These are phyloP conservation scores for Cutaneotrichosporon cutaneum DNA, from an alignment of 1,284 basidiomycete species.

Conservation along the genomic window DNA sequence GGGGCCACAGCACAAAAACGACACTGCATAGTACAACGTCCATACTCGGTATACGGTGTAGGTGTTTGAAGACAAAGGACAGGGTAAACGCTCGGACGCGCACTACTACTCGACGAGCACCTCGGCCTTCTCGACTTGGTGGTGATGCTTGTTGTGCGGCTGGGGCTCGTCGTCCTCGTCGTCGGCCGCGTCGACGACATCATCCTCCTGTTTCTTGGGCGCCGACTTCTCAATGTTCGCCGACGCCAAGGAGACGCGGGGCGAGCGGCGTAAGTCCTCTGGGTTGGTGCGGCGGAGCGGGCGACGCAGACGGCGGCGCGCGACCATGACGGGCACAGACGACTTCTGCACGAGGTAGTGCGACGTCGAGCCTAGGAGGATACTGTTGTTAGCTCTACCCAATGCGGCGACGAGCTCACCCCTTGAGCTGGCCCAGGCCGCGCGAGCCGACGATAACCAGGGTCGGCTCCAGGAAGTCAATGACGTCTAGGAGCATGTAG, in stretches of 20 bases:
- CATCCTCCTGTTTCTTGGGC: conserved; percentile 51
- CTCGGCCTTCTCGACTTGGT: background rate
- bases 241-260: conserved; percentile 78
- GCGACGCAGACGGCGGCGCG: conserved; percentile 76
- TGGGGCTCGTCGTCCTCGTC: conserved; percentile 23
- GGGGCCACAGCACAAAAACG: no score
- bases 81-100: background rate
- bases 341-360: conserved; percentile 95
- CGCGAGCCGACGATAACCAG: conserved; percentile 95
- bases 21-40: conserved; percentile 7
- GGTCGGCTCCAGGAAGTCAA: conserved; percentile 85
- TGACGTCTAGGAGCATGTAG: conserved; percentile 89
- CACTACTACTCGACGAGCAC: background rate
- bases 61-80: background rate
- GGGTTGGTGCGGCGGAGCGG: conserved; percentile 57
- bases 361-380: conserved; percentile 92
- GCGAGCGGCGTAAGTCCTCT: conserved; percentile 53
- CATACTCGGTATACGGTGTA: background rate
- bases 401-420: conserved; percentile 61
- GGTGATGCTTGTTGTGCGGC: background rate
- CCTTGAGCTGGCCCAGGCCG: conserved; percentile 84
- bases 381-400: conserved; percentile 57
- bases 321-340: conserved; percentile 88
- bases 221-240: conserved; percentile 68
- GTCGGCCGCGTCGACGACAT: conserved; percentile 49